Base-by-base conservation (phyloP, 176 grass and related monocot species). In the Rhynchospora pubera region DNA sequence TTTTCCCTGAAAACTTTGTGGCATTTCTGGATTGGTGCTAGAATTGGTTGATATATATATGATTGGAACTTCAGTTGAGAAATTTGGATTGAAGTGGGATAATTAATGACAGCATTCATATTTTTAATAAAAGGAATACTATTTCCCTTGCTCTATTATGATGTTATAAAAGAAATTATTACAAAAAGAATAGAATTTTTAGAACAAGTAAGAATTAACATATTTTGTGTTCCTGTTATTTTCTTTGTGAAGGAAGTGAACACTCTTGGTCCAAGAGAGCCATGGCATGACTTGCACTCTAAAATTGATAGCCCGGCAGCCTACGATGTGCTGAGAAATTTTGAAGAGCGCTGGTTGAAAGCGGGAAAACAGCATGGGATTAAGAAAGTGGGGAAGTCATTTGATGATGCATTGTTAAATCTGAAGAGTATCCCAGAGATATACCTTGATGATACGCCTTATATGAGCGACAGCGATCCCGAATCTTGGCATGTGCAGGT, bases 401-500 rank as follows among this genome's bases (percentile, higher is more conserved):
- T 62, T 67, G 95, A 97, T 32, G 95, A 97, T 86, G 79, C 90
- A 76, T 86, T 97, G 65, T 87, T 97, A 26, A 91, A 62, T 58
- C 86, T 91, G 81, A 85, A 92, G 30, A 92, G 85, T 83, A 86
- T 97, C 78, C 85, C 80, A 2, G 89, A 97, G 14, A 86, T 97
- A 76, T 71, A 44, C 53, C 23, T 83, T 66, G 70, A 79, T 84
- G 90, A 94, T 74, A 77, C 78, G 22, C 53, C 76, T 57, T 89
- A 93, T 90, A 85, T 89, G 62, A 85, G 71, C 12, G 90, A 94
- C 55, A 88, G 86, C 85, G 90, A 94, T 88, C 92, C 92, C 83
- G 95, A 97, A 86, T 85, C 90, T 51, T 97, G 95, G 95, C 91
- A 97, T 89, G 90, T 87, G 78, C 95, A 97, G 95, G 95, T 97